Percentiles rank a stretch among this genome's conserved stretches.
phyloP scores from a whole-genome alignment of 2,329 filamentous ascomycete species.

The Hypoxylon sp. region DNA sequence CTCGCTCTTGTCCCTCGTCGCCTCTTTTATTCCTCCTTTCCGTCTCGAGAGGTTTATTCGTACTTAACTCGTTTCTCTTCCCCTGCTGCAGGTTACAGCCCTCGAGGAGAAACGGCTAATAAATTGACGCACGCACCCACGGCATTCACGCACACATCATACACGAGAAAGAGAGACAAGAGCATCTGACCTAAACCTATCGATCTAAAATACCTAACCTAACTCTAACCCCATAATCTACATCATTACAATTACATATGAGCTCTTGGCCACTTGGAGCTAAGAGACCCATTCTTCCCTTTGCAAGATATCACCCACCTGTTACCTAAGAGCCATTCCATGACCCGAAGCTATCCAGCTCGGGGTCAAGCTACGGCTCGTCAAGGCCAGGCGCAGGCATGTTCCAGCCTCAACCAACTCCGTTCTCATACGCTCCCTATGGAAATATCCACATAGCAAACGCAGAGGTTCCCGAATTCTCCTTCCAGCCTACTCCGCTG shows the following conservation, averaged over 20 bases:
- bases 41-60: too few species aligned
- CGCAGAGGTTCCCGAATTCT: constrained; percentile 42
- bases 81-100: constrained; percentile 36
- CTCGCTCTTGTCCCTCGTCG: constrained; percentile 10
- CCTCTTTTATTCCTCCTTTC: constrained; percentile 13
- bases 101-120: constrained; percentile 31
- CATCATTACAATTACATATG: too few species aligned
- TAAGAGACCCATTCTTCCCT: constrained; percentile 12
- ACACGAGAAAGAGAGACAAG: constrained; percentile 5
- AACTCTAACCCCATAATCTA: too few species aligned
- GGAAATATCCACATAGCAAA: constrained; percentile 52
- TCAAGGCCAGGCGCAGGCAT: constrained; percentile 51
- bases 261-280: constrained; percentile 16
- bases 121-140: constrained; percentile 34
- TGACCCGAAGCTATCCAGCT: constrained; percentile 36
- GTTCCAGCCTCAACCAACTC: constrained; percentile 64
- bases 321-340: constrained; percentile 35
- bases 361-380: constrained; percentile 35
- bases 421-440: constrained; percentile 53
- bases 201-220: too few species aligned
- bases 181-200: too few species aligned
- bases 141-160: too few species aligned
- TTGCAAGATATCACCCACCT: constrained; percentile 5
- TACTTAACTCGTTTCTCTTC: constrained; percentile 25
- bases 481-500: constrained; percentile 43